Evolutionary conservation across 805 yeast genomes (phyloP), one percentile per base, ranked within the genome.

Genomic region (Scheffersomyces amazonensis): DNA sequence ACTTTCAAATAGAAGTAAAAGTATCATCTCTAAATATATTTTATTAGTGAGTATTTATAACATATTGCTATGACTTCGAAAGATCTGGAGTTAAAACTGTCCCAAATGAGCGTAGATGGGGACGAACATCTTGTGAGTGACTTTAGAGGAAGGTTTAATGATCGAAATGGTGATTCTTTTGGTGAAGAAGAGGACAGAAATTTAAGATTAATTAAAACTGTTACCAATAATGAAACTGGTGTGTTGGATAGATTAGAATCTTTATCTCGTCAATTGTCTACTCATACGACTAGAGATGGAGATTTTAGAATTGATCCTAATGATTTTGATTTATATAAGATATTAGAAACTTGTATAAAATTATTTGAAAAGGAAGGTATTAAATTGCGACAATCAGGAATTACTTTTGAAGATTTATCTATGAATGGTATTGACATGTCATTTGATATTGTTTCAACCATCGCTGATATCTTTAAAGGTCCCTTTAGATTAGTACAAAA

Each of bases 281-380:
- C 40, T 16, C 46, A 46, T 22, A 42, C 59, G 29, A 48, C 53
- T 11, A 42, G 50, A 22, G 46, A 47, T n/a, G 46, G 43, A 7
- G 42, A 51, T 16, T 42, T 51, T 18, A 39, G 39, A 23, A 48
- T 63, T 11, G 64, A 62, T 29, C 60, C 64, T 12, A 53, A 63
- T 13, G 69, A 71, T 39, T 71, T 72, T 43, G 73, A 70, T 41
- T 62, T 72, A 43, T 54, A 56, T 23, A 49, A 48, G 27, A 56
- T 70, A 19, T 50, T 76, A 36, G 48, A 58, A 19, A 52, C 55
- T 15, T 61, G 72, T 52, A 67, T 69, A 22, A 48, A 52, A 19
- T 62, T 68, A 30, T 64, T 76, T 2, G 54, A 61, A 13, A 69
- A 66, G 19, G 75, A 74, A 49, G 80, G 80, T 22, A 66, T 77